Evolutionary conservation across 2,329 filamentous ascomycete genomes (phyloP).

Genomic region (Hypoxylon sp.): DNA sequence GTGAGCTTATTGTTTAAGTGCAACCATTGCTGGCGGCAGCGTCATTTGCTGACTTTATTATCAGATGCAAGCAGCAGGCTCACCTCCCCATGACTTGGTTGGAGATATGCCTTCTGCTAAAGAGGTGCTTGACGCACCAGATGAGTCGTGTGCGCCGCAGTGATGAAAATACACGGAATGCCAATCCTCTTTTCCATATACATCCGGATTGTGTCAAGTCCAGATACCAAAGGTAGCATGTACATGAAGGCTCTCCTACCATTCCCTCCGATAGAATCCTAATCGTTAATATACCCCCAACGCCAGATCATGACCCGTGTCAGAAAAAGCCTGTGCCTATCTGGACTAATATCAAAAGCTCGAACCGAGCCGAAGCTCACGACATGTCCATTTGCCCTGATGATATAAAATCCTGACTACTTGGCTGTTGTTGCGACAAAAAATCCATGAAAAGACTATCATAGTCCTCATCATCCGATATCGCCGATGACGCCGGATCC

Average conservation of each 20-base stretch:
- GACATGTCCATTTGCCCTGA: constrained; percentile 64
- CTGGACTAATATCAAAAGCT: constrained; percentile 29
- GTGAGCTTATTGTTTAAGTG: constrained; percentile 40
- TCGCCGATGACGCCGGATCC: constrained; percentile 47
- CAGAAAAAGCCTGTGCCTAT: constrained; percentile 31
- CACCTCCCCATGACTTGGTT: constrained; percentile 89
- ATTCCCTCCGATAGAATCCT: constrained; percentile 40
- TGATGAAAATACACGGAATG: constrained; percentile 55
- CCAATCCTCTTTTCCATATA: constrained; percentile 44
- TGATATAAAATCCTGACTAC: constrained; percentile 45
- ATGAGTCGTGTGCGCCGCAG: constrained; percentile 74
- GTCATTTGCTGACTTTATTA: constrained; percentile 36
- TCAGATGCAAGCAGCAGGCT: constrained; percentile 97
- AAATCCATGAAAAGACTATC: constrained; percentile 76
- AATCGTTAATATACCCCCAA: constrained; percentile 42
- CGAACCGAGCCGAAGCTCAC: constrained; percentile 45
- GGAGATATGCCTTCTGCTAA: constrained; percentile 89
- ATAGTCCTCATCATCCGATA: constrained; percentile 71
- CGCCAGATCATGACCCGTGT: constrained; percentile 39
- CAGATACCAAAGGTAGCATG: constrained; percentile 37
- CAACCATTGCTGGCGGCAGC: not conserved
- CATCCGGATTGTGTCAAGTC: constrained; percentile 37
- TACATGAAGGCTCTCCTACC: constrained; percentile 36
- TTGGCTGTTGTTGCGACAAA: constrained; percentile 58
- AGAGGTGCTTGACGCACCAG: constrained; percentile 72